phyloP scores from a whole-genome alignment of 805 yeast genomes.

The Sugiyamaella qingdaonensis region DNA sequence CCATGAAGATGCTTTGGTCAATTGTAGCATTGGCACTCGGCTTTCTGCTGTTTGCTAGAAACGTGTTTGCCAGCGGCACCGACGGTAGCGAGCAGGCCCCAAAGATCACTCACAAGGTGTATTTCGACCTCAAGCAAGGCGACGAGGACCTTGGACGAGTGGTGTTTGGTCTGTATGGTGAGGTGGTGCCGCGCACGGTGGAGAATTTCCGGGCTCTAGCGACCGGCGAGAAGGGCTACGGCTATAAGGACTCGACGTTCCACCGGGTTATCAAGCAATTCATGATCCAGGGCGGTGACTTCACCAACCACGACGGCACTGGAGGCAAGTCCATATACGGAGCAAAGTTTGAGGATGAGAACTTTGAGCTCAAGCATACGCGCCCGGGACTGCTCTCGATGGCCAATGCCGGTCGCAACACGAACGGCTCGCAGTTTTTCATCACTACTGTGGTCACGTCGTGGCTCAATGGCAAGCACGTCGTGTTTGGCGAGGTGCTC shows the following conservation, averaged over 20 bases:
- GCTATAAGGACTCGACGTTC: slow-evolving; percentile 61
- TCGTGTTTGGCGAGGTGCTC: slow-evolving; percentile 91
- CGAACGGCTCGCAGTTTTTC: slow-evolving; percentile 91
- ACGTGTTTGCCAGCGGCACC: slow-evolving; percentile 17
- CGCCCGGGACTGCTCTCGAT: slow-evolving; percentile 66
- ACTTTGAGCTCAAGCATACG: slow-evolving; percentile 52
- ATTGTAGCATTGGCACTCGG: slow-evolving; percentile 20
- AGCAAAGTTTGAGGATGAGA: slow-evolving; percentile 69
- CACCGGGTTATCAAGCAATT: slow-evolving; percentile 70
- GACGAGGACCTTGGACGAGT: slow-evolving; percentile 74
- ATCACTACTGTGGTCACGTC: slow-evolving; percentile 85
- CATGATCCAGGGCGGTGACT: slow-evolving; percentile 88
- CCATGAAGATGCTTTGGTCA: slow-evolving; percentile 26
- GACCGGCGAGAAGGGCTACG: slow-evolving; percentile 66
- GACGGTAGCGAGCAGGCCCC: slow-evolving; percentile 30
- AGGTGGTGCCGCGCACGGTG: slow-evolving; percentile 80
- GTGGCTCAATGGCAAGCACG: slow-evolving; percentile 94
- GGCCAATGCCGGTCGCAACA: slow-evolving; percentile 70
- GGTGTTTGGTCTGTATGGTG: slow-evolving; percentile 82
- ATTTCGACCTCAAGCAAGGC: slow-evolving; percentile 80
- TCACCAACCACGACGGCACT: slow-evolving; percentile 55
- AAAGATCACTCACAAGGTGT: slow-evolving; percentile 71
- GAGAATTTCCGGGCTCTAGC: slow-evolving; percentile 83
- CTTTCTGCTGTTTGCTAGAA: slow-evolving; percentile 15
- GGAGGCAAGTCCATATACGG: slow-evolving; percentile 85